Evolutionary conservation across 768 basidiomycete genomes (phyloP), one percentile per base, ranked within the genome.

Genomic region (Hericium coralloides): DNA sequence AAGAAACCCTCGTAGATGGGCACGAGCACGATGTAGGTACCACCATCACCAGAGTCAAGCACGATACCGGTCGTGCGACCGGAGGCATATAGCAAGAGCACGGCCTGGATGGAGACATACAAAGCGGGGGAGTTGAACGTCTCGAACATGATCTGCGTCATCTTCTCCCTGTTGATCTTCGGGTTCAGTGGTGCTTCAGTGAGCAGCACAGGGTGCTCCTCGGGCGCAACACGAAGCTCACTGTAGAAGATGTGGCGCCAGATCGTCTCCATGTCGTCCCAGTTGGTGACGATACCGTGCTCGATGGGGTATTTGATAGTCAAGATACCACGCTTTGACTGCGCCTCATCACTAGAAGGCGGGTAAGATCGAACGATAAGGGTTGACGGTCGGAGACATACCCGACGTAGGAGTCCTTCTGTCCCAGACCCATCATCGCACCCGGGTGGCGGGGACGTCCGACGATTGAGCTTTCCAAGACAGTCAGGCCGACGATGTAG

Each of bases 221-320:
- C 84, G 17, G 84, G 84, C 3, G 85, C 84, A 57, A 85, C 83
- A 69, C 84, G 84, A 58, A 86, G 79, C 66, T 84, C 85, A 68
- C 85, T 85, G 74, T 84, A 93, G 75, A 94, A 94, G 47, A 92
- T 92, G 79, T 93, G 92, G 74, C 92, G 91, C 92, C 92, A 94
- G 71, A 94, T 94, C 76, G 92, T 93, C 78, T 94, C 92, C 92
- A 93, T 93, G 74, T 93, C 92, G 67, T 94, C 92, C 93, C 93
- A 95, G 85, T 95, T 93, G 72, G 91, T 93, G 70, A 94, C 89
- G 69, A 92, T 87, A 73, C 90, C 89, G 76, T 92, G 89, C 71
- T 92, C 88, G 65, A 92, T 92, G 55, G 90, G 92, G 76, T 94
- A 92, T 75, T 92, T 92, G 66, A 95, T 75, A 52, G 86, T 87